Base-by-base conservation (phyloP, 805 yeast species). In the Cyberlindnera galapagoensis region DNA sequence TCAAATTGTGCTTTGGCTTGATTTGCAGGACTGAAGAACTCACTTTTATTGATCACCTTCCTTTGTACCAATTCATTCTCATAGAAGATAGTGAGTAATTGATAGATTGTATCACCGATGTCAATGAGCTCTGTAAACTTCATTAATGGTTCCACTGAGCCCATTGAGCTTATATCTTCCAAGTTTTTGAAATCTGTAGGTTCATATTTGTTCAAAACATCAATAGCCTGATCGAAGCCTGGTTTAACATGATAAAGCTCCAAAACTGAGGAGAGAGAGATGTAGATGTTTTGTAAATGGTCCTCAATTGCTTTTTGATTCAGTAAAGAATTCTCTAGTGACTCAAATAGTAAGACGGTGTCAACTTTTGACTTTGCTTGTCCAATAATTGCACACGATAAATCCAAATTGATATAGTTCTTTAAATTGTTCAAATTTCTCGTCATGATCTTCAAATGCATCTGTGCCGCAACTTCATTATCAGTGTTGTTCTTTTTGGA, bases 71-170 rank as follows among this genome's bases (percentile, higher is more conserved):
- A 67, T 52, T 90, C 97, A 52, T 84, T 88, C 46, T 82, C 81
- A 59, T 86, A 90, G 46, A 92, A 92, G 6, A 86, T 84, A 32
- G 83, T 87, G 26, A 88, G 62, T 94, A 90, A 85, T 53, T 90
- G 97, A 47, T 86, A 80, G 15, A 92, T 84, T 36, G 90, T 63
- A 55, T 90, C 98, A 5, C 96, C 97, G 38, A 85, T 78, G 46
- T 88, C 92, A 21, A 92, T 92, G 35, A 92, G 67, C 52, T 90
- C 97, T 12, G 94, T 81, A 47, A 92, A 90, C 27, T 83, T 74
- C 0, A 80, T 80, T 33, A 90, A 64, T 0, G 97, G 97, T 41
- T 82, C 94, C n/a, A 83, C 79, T 7, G 69, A 65, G 15, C 35
- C 40, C 5, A 43, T 35, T 5, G 46, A 28, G 26, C 50, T 50